phyloP scores from a whole-genome alignment of 345 rosid genomes.

The Sisymbrium altissimum region DNA sequence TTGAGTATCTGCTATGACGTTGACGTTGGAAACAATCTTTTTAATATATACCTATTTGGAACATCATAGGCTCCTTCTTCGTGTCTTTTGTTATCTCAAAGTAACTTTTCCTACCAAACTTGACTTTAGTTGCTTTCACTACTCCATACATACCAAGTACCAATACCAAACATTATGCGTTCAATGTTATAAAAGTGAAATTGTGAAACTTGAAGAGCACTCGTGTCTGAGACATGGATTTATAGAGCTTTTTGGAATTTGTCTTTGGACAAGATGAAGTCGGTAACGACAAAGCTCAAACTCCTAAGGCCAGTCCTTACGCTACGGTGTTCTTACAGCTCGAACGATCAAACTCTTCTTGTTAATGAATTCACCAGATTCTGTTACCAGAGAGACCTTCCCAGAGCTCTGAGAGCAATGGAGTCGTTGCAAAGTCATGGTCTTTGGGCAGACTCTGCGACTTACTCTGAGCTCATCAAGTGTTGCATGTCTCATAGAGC shows the following conservation, averaged over 20 bases:
- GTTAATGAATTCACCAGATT: slow-evolving; percentile 46
- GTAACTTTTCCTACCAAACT: neutral
- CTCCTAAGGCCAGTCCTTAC: neutral
- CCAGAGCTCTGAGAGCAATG: slow-evolving; percentile 56
- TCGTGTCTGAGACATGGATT: neutral
- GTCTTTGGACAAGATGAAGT: slow-evolving; percentile 9
- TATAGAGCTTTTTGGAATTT: neutral
- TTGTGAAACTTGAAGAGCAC: neutral
- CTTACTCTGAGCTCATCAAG: slow-evolving; percentile 57
- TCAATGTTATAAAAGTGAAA: neutral
- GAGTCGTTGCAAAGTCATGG: slow-evolving; percentile 42
- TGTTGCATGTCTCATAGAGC: slow-evolving; percentile 51
- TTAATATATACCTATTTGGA: neutral
- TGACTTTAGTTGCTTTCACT: neutral
- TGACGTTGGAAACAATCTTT: neutral
- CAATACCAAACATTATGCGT: neutral
- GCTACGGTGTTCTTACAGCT: slow-evolving; percentile 9
- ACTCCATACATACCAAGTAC: neutral
- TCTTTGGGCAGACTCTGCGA: slow-evolving; percentile 49
- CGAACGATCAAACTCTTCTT: slow-evolving; percentile 15
- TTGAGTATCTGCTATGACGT: neutral
- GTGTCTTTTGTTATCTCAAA: neutral
- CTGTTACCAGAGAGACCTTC: slow-evolving; percentile 55
- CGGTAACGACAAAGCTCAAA: slow-evolving; percentile 14
- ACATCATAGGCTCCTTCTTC: neutral